Evolutionary conservation across 148 eudicot genomes (phyloP).

Genomic region (Euryodendron excelsum): DNA sequence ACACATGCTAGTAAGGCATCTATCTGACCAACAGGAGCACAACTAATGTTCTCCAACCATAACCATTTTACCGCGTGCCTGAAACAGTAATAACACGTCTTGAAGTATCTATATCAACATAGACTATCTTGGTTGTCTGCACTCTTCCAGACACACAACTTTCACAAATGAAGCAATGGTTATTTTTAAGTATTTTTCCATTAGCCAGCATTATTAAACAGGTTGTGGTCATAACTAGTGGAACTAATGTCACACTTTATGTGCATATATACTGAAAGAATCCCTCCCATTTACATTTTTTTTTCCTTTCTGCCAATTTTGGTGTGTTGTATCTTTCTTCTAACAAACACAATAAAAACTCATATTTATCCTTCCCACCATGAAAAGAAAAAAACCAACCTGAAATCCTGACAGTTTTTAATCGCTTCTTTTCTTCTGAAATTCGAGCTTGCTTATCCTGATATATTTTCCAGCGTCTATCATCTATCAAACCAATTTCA

Average conservation of each 20-base stretch:
- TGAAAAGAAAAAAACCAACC: slow-evolving; percentile 40
- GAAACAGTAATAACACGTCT: background rate
- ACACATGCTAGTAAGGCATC: background rate
- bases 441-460: slow-evolving; percentile 84
- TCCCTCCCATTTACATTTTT: background rate
- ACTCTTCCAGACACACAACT: background rate
- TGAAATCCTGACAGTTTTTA: slow-evolving; percentile 67
- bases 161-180: background rate
- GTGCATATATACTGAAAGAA: background rate
- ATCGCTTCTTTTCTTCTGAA: slow-evolving; percentile 78
- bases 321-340: background rate
- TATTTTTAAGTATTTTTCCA: background rate
- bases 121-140: background rate
- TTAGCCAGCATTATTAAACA: background rate
- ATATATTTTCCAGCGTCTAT: slow-evolving; percentile 82
- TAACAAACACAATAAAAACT: background rate
- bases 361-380: background rate
- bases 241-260: background rate
- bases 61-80: background rate
- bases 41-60: background rate
- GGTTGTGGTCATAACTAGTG: background rate
- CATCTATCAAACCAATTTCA: slow-evolving; percentile 93
- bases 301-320: background rate
- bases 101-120: slow-evolving; percentile 1
- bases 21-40: background rate